These are phyloP conservation scores for Metarhizium robertsii DNA, from an alignment of 2,329 filamentous ascomycete species.

Conservation along the genomic window DNA sequence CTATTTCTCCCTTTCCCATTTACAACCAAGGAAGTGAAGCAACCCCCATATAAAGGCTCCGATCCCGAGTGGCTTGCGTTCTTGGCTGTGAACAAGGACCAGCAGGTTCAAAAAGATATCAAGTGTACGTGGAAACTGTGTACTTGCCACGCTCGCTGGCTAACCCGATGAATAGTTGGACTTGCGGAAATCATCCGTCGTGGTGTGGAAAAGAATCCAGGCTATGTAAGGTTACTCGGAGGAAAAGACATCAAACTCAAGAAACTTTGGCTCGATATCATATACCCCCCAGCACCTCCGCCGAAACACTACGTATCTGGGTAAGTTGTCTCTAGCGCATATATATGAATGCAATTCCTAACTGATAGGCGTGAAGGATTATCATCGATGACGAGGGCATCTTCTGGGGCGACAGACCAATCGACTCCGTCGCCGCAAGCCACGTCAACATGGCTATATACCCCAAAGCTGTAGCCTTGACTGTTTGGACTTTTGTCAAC, in stretches of 20 bases:
- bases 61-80: conserved; percentile 59
- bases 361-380: conserved; percentile 27
- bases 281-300: conserved; percentile 49
- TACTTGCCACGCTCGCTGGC: not conserved
- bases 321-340: conserved; percentile 28
- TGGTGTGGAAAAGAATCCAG: conserved; percentile 30
- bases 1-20: conserved; percentile 55
- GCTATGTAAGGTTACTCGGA: conserved; percentile 30
- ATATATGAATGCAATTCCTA: not conserved
- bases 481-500: conserved; percentile 42
- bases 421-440: conserved; percentile 38
- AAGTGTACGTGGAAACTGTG: conserved; percentile 27
- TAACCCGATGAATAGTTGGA: conserved; percentile 13
- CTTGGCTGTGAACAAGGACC: conserved; percentile 46
- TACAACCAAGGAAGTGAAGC: conserved; percentile 38
- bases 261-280: conserved; percentile 50
- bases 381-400: conserved; percentile 40
- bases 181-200: conserved; percentile 24
- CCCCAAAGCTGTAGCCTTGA: conserved; percentile 41
- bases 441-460: conserved; percentile 40
- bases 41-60: conserved; percentile 40
- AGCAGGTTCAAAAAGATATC: conserved; percentile 35
- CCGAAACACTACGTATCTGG: conserved; percentile 50
- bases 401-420: conserved; percentile 34
- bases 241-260: conserved; percentile 40